A percentile compares a stretch with the other conserved stretches of the same genome.
phyloP scores from a whole-genome alignment of 2,329 filamentous ascomycete genomes.

The Aspergillus aculeatinus region DNA sequence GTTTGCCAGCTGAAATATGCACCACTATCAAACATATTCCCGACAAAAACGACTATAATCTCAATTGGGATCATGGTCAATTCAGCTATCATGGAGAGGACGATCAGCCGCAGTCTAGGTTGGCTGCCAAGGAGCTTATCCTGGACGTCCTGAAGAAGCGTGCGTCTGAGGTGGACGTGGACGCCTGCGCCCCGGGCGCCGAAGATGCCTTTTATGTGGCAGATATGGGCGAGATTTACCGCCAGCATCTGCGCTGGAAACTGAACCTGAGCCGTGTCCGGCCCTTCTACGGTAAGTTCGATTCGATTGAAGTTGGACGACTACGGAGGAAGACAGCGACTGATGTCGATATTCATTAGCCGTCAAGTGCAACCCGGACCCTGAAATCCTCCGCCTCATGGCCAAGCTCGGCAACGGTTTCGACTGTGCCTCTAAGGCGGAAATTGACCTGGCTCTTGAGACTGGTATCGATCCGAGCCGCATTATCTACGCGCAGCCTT shows the following conservation, averaged over 20 bases:
- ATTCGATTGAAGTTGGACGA: not conserved
- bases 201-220: conserved; percentile 98
- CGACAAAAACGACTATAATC: conserved; percentile 35
- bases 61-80: conserved; percentile 28
- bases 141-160: conserved; percentile 82
- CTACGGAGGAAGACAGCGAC: not conserved
- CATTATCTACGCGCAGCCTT: conserved; percentile 98
- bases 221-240: conserved; percentile 96
- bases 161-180: conserved; percentile 78
- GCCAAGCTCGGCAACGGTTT: conserved; percentile 89
- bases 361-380: conserved; percentile 98
- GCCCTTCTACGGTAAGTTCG: conserved; percentile 82
- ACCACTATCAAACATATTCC: conserved; percentile 33
- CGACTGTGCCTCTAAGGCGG: conserved; percentile 95
- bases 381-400: conserved; percentile 82
- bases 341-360: conserved; percentile 51
- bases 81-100: conserved; percentile 48
- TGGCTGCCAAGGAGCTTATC: conserved; percentile 74
- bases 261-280: conserved; percentile 86
- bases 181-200: conserved; percentile 84
- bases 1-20: conserved; percentile 52
- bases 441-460: conserved; percentile 87
- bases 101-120: conserved; percentile 42
- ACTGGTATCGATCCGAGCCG: conserved; percentile 81
- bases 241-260: conserved; percentile 98